Evolutionary conservation across 371 early-diverging fungal genomes (phyloP).

Genomic region (Mucor circinelloides): DNA sequence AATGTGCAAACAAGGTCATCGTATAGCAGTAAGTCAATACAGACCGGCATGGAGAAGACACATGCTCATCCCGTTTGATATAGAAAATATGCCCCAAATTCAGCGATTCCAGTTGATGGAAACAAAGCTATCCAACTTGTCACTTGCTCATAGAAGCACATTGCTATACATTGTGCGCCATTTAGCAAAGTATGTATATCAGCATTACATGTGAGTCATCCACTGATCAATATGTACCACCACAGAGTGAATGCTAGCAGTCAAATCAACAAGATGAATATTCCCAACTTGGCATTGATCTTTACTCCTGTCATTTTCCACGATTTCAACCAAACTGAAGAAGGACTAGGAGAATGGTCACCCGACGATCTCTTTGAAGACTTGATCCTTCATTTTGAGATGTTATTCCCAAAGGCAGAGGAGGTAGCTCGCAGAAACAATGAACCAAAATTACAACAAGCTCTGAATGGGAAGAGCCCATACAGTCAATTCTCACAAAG

Average conservation of each 20-base stretch:
- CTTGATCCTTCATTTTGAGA: constrained; percentile 20
- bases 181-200: constrained; percentile 50
- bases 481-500: constrained; percentile 26
- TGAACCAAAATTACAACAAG: constrained; percentile 17
- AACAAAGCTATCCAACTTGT: constrained; percentile 42
- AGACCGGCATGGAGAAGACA: background rate
- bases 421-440: constrained; percentile 16
- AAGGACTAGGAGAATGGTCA: constrained; percentile 25
- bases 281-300: constrained; percentile 58
- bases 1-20: constrained; percentile 51
- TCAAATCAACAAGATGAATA: constrained; percentile 59
- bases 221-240: too few species aligned
- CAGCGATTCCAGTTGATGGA: constrained; percentile 31
- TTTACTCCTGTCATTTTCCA: constrained; percentile 68
- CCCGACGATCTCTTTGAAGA: constrained; percentile 38
- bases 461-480: constrained; percentile 18
- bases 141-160: constrained; percentile 55
- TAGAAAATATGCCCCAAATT: constrained; percentile 24
- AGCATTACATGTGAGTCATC: too few species aligned
- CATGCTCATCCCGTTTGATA: background rate
- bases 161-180: constrained; percentile 51
- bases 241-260: constrained; percentile 40
- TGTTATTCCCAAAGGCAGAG: constrained; percentile 25
- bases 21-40: constrained; percentile 61
- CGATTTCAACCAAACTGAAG: constrained; percentile 52